phyloP scores from a whole-genome alignment of 2,329 filamentous ascomycete species.

The Pseudogymnoascus pannorum region DNA sequence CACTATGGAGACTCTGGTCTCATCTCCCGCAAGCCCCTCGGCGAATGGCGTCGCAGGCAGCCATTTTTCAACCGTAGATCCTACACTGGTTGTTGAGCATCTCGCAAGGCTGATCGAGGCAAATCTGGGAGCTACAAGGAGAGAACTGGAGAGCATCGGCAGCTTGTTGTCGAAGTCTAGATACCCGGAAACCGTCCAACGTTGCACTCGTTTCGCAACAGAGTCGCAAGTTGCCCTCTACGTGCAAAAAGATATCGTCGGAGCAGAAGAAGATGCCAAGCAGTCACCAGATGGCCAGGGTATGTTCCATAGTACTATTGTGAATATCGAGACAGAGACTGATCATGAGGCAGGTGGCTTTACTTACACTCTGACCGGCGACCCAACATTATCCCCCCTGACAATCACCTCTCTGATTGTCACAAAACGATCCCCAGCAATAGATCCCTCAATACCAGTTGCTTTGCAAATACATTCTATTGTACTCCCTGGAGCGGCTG shows the following conservation, averaged over 20 bases:
- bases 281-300: constrained; percentile 30
- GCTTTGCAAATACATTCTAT: constrained; percentile 86
- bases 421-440: constrained; percentile 80
- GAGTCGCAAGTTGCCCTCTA: constrained; percentile 86
- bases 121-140: constrained; percentile 65
- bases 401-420: constrained; percentile 82
- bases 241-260: constrained; percentile 70
- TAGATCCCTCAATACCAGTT: constrained; percentile 76
- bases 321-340: constrained; percentile 23
- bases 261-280: constrained; percentile 24
- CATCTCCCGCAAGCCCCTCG: constrained; percentile 23
- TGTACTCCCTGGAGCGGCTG: constrained; percentile 77
- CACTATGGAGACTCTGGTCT: constrained; percentile 29
- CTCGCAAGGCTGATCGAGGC: constrained; percentile 63
- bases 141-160: constrained; percentile 72
- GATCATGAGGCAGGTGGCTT: neutral
- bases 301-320: constrained; percentile 24
- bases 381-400: constrained; percentile 71
- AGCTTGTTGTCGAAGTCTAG: constrained; percentile 71
- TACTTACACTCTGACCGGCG: constrained; percentile 71
- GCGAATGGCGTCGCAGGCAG: constrained; percentile 24
- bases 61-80: constrained; percentile 53
- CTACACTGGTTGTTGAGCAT: constrained; percentile 64
- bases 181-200: constrained; percentile 72
- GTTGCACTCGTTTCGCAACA: constrained; percentile 81